Percentiles rank a stretch among this genome's conserved stretches.
These are phyloP conservation scores for Metschnikowia amazonensis DNA, from an alignment of 805 yeast genomes.

Conservation along the genomic window DNA sequence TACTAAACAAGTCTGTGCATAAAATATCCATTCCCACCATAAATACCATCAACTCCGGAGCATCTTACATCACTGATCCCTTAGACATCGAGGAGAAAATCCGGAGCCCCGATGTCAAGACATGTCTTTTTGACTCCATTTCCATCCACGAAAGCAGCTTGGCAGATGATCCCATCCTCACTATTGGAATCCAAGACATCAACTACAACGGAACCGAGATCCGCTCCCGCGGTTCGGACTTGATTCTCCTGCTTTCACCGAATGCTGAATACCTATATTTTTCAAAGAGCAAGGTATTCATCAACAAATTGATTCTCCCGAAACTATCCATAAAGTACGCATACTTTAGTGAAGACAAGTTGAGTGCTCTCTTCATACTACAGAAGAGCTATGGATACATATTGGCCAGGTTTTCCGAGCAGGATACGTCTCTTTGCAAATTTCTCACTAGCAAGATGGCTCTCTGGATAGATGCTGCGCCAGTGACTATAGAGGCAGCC, in stretches of 20 bases:
- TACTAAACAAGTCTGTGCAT: conserved; percentile 10
- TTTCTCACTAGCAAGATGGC: neutral
- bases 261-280: conserved; percentile 11
- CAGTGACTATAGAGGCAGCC: neutral
- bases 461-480: neutral
- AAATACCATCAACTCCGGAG: conserved; percentile 11
- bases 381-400: conserved; percentile 17
- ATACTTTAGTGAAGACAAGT: conserved; percentile 8
- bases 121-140: conserved; percentile 14
- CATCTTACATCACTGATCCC: conserved; percentile 14
- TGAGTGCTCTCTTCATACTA: conserved; percentile 10
- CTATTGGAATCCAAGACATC: conserved; percentile 7
- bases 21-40: conserved; percentile 15
- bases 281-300: conserved; percentile 9
- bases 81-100: conserved; percentile 8
- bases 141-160: conserved; percentile 15
- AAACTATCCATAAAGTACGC: conserved; percentile 8
- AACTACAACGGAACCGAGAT: conserved; percentile 17
- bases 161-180: conserved; percentile 9
- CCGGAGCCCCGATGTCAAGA: conserved; percentile 12
- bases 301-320: conserved; percentile 18
- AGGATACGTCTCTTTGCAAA: conserved; percentile 2
- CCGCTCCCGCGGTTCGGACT: conserved; percentile 3
- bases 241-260: conserved; percentile 9
- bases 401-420: conserved; percentile 4